These are phyloP conservation scores for Cephalotrichum gorgonifer DNA, from an alignment of 2,329 filamentous ascomycete species.

Conservation along the genomic window DNA sequence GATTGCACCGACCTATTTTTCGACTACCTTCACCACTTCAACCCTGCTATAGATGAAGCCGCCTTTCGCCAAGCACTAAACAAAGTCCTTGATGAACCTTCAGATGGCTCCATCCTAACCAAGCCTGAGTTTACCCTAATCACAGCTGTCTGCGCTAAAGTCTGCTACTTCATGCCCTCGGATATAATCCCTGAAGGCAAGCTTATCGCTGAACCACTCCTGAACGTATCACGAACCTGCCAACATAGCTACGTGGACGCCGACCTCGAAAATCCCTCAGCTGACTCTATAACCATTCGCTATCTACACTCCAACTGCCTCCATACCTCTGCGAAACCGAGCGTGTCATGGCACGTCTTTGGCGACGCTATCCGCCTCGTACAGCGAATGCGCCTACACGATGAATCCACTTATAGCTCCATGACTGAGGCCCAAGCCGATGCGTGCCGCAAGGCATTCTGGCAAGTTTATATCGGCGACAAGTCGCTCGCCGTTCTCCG, in stretches of 20 bases:
- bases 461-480: constrained; percentile 29
- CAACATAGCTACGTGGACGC: constrained; percentile 27
- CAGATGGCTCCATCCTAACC: neutral
- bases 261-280: constrained; percentile 29
- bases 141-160: constrained; percentile 31
- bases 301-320: constrained; percentile 35
- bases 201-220: constrained; percentile 23
- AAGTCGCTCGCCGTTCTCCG: constrained; percentile 28
- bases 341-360: constrained; percentile 33
- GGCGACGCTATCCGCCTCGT: constrained; percentile 30
- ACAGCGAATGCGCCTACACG: constrained; percentile 30
- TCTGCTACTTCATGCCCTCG: constrained; percentile 26
- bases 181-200: constrained; percentile 28
- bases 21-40: no score
- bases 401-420: constrained; percentile 24
- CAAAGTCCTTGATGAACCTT: neutral
- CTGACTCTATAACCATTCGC: constrained; percentile 30
- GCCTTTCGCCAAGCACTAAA: no score
- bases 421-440: constrained; percentile 26
- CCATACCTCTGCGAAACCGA: constrained; percentile 29
- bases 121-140: constrained; percentile 23
- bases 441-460: constrained; percentile 23
- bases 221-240: constrained; percentile 26
- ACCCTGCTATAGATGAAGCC: no score
- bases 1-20: no score